Evolutionary conservation across 495 filamentous ascomycete species (phyloP).

Genomic region (Daldinia grandis): DNA sequence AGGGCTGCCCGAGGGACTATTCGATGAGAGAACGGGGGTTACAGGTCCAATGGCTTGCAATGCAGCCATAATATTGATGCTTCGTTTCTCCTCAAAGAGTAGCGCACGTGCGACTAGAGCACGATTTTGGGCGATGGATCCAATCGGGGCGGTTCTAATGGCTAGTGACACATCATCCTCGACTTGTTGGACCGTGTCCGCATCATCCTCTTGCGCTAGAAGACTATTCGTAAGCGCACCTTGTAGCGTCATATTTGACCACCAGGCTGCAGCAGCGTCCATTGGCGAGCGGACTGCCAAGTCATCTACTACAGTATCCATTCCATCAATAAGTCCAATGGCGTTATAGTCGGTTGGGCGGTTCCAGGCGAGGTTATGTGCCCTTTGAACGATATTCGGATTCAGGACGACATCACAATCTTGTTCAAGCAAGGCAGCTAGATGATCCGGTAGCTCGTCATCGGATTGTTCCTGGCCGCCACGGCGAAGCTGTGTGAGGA

Average conservation of each 20-base stretch:
- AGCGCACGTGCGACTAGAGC: conserved; percentile 78
- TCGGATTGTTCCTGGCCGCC: conserved; percentile 55
- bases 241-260: conserved; percentile 79
- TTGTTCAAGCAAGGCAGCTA: conserved; percentile 74
- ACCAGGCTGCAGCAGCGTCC: conserved; percentile 92
- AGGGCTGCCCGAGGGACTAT: conserved; percentile 26
- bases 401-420: conserved; percentile 83
- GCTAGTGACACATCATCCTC: conserved; percentile 72
- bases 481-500: conserved; percentile 60
- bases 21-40: conserved; percentile 38
- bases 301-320: conserved; percentile 88
- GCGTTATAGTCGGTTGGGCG: conserved; percentile 72
- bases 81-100: conserved; percentile 61
- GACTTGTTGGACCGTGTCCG: conserved; percentile 47
- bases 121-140: conserved; percentile 76
- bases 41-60: conserved; percentile 60
- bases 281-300: conserved; percentile 85
- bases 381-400: conserved; percentile 79
- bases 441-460: conserved; percentile 78
- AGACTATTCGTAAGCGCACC: conserved; percentile 70
- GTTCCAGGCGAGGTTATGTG: conserved; percentile 93
- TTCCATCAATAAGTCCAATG: conserved; percentile 68
- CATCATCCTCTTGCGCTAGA: conserved; percentile 55
- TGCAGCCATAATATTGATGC: conserved; percentile 63
- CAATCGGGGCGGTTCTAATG: conserved; percentile 76